Conservation (phyloP, 148 eudicot species). For the Chenopodium quinoa region DNA sequence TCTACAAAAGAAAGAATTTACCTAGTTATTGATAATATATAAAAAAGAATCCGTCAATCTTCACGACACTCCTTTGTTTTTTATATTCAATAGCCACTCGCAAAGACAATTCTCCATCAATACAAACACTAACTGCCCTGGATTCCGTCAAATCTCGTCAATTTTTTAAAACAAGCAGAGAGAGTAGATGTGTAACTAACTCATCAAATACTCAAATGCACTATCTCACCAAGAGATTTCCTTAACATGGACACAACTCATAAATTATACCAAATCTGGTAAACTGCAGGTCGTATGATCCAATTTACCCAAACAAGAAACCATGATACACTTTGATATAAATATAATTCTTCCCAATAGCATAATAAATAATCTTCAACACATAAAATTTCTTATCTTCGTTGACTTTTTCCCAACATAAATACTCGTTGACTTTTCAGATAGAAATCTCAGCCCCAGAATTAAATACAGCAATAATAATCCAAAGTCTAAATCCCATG, state of each 20-base stretch:
- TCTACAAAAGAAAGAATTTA: too few relatives aligned
- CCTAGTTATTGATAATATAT: too few relatives aligned
- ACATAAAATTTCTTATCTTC: not conserved
- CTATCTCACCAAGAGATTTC: not conserved
- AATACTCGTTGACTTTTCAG: not conserved
- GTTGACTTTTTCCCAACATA: not conserved
- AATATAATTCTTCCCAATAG: not conserved
- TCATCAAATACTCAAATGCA: too few relatives aligned
- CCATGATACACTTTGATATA: not conserved
- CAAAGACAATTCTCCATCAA: not conserved
- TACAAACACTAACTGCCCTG: not conserved
- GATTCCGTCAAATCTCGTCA: not conserved
- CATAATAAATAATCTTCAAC: not conserved
- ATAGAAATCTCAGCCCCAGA: not conserved
- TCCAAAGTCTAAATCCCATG: not conserved
- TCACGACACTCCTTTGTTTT: not conserved
- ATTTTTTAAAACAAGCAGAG: not conserved
- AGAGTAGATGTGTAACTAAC: not conserved
- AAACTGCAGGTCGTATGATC: not conserved
- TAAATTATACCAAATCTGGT: not conserved
- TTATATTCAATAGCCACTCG: not conserved
- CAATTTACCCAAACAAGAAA: not conserved
- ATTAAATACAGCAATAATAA: not conserved
- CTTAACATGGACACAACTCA: not conserved
- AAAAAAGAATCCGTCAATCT: not conserved